These are phyloP conservation scores for Alliaria petiolata DNA, from an alignment of 345 rosid genomes.

Conservation along the genomic window DNA sequence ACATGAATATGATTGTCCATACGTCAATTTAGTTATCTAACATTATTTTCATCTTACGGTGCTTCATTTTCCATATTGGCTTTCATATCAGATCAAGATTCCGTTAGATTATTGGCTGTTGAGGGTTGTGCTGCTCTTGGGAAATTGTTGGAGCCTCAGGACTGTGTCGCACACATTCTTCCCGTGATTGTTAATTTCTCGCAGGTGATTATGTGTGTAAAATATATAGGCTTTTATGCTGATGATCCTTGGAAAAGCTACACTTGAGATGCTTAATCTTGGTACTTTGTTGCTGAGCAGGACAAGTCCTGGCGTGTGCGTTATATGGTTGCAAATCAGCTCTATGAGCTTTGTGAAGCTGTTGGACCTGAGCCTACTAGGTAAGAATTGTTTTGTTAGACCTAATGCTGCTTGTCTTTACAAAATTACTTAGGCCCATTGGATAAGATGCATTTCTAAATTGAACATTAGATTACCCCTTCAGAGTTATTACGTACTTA, in stretches of 20 bases:
- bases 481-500: neutral
- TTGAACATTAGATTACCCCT: neutral
- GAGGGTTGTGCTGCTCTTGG: conserved; percentile 82
- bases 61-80: conserved; percentile 5
- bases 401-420: neutral
- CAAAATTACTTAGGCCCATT: neutral
- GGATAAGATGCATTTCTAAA: neutral
- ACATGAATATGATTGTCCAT: neutral
- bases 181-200: conserved; percentile 80
- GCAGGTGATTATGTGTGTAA: conserved; percentile 41
- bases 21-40: neutral
- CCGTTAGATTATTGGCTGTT: conserved; percentile 74
- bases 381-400: conserved; percentile 36
- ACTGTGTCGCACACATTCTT: conserved; percentile 66
- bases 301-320: conserved; percentile 99
- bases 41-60: neutral
- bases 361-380: conserved; percentile 94
- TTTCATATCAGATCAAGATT: conserved; percentile 61
- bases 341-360: conserved; percentile 95
- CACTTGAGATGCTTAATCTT: conserved; percentile 29
- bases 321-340: conserved; percentile 94
- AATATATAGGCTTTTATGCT: neutral
- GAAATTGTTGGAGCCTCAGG: conserved; percentile 70
- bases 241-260: neutral
- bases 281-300: conserved; percentile 34